These are phyloP conservation scores for Coniochaeta prunicola DNA, from an alignment of 2,329 filamentous ascomycete genomes.

Conservation along the genomic window DNA sequence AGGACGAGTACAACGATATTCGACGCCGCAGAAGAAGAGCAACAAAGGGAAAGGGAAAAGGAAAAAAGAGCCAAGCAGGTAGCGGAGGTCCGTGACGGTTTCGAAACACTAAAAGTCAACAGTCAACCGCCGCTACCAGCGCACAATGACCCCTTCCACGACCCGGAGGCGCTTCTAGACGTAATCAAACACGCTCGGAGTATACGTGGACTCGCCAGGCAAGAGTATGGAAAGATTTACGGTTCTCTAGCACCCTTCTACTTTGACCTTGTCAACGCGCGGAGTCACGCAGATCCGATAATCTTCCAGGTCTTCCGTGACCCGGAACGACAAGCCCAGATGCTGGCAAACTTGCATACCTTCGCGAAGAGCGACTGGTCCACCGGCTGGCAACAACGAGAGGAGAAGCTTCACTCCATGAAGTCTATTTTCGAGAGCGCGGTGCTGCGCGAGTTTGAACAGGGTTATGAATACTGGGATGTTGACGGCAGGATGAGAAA, in stretches of 20 bases:
- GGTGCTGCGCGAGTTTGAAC: constrained; percentile 84
- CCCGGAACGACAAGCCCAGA: constrained; percentile 83
- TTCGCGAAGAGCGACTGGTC: constrained; percentile 80
- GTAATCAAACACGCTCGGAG: constrained; percentile 68
- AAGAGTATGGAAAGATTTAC: constrained; percentile 89
- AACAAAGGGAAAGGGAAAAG: constrained; percentile 36
- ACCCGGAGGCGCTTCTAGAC: constrained; percentile 58
- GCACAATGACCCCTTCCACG: constrained; percentile 39
- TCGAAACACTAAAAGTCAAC: constrained; percentile 65
- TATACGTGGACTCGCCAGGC: constrained; percentile 73
- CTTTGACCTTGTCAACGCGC: constrained; percentile 66
- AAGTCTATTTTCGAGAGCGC: constrained; percentile 82
- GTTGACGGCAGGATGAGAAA: constrained; percentile 81
- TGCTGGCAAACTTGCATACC: constrained; percentile 70
- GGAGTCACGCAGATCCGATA: constrained; percentile 69
- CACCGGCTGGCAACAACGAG: constrained; percentile 62
- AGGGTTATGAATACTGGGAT: constrained; percentile 84
- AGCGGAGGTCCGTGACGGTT: constrained; percentile 51
- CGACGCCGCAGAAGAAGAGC: constrained; percentile 63
- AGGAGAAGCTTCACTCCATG: constrained; percentile 67
- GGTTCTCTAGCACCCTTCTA: constrained; percentile 86
- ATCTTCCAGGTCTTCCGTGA: constrained; percentile 83
- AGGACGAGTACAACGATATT: constrained; percentile 56
- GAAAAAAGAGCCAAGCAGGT: constrained; percentile 5
- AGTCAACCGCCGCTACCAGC: constrained; percentile 12